phyloP scores from a whole-genome alignment of 306 rosid genomes.

The Cicer bijugum region DNA sequence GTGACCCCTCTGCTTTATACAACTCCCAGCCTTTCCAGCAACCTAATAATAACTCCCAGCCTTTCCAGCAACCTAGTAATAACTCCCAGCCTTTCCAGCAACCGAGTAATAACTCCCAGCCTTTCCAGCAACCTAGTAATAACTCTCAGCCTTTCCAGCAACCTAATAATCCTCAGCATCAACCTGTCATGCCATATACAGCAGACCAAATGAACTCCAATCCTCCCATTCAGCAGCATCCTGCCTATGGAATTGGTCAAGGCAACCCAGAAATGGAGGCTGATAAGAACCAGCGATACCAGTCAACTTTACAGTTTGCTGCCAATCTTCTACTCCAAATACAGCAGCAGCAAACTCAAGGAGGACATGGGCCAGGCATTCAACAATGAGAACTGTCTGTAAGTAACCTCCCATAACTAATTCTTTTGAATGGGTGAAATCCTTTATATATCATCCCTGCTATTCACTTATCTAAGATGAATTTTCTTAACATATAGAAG shows the following conservation, averaged over 20 bases:
- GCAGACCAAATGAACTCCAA: conserved; percentile 65
- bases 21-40: conserved; percentile 65
- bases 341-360: conserved; percentile 79
- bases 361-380: conserved; percentile 73
- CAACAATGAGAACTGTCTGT: conserved; percentile 60
- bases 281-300: conserved; percentile 77
- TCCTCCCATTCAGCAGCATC: conserved; percentile 67
- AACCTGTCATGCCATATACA: conserved; percentile 53
- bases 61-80: conserved; percentile 55
- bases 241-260: conserved; percentile 63
- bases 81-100: conserved; percentile 38
- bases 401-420: conserved; percentile 59
- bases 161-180: conserved; percentile 58
- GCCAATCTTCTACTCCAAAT: conserved; percentile 93
- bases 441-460: conserved; percentile 41
- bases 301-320: conserved; percentile 88
- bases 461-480: conserved; percentile 28
- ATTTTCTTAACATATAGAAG: conserved; percentile 25
- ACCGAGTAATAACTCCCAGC: conserved; percentile 23
- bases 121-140: conserved; percentile 40
- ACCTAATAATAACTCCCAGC: conserved; percentile 54
- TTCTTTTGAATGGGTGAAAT: conserved; percentile 23
- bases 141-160: conserved; percentile 35
- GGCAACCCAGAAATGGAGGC: conserved; percentile 79
- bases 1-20: conserved; percentile 65